phyloP scores from a whole-genome alignment of 495 filamentous ascomycete genomes.

The Aspergillus indologenus region DNA sequence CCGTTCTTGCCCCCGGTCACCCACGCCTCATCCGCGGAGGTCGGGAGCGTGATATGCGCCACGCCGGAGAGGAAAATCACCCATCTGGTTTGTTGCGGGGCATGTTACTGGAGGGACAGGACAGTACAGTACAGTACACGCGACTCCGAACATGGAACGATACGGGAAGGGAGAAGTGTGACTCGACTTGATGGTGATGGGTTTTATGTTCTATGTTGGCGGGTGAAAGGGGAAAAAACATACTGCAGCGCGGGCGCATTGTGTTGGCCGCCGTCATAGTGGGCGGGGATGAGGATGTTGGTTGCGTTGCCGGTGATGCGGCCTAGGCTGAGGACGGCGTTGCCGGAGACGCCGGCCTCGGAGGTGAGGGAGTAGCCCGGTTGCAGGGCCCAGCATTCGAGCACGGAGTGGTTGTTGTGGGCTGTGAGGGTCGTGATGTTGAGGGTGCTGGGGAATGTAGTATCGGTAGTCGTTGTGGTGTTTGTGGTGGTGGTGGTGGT shows the following conservation, averaged over 20 bases:
- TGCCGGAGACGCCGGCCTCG: slow-evolving; percentile 43
- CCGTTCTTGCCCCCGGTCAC: slow-evolving; percentile 47
- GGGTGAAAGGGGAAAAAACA: slow-evolving; percentile 23
- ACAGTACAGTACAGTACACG: not conserved
- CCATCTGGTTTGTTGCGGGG: slow-evolving; percentile 22
- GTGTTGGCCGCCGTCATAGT: slow-evolving; percentile 50
- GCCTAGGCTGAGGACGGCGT: slow-evolving; percentile 33
- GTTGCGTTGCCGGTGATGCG: slow-evolving; percentile 28
- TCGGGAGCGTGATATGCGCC: slow-evolving; percentile 49
- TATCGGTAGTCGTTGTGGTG: slow-evolving; percentile 36
- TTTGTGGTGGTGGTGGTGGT: slow-evolving; percentile 9
- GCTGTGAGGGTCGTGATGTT: slow-evolving; percentile 43
- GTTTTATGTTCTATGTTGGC: too few relatives aligned
- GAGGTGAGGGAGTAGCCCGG: slow-evolving; percentile 38
- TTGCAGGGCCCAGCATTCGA: slow-evolving; percentile 56
- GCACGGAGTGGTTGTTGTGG: slow-evolving; percentile 38
- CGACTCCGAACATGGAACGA: too few relatives aligned
- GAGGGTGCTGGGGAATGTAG: slow-evolving; percentile 25
- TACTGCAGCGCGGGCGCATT: slow-evolving; percentile 51
- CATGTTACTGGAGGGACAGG: too few relatives aligned
- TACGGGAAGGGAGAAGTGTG: not conserved
- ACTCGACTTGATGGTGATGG: too few relatives aligned
- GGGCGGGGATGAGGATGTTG: slow-evolving; percentile 40
- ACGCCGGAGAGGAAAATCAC: slow-evolving; percentile 50
- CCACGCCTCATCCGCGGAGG: slow-evolving; percentile 35